Conservation (phyloP, 352 stramenopile genomes). For the Globisporangium solare region DNA sequence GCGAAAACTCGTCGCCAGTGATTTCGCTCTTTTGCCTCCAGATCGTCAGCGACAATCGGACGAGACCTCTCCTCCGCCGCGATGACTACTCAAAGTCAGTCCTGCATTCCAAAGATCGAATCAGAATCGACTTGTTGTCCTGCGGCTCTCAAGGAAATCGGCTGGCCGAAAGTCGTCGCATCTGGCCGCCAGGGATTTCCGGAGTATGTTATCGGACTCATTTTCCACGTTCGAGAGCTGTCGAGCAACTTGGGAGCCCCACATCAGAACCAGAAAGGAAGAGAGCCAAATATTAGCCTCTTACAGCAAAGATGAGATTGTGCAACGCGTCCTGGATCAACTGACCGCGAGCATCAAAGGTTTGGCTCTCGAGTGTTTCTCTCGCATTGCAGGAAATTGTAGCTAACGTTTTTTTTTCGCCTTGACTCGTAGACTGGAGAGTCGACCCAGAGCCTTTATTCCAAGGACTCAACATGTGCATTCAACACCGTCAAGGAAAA, state of each 20-base stretch:
- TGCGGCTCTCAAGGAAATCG: constrained; percentile 30
- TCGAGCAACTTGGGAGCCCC: constrained; percentile 40
- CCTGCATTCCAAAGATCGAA: constrained; percentile 51
- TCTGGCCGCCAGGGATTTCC: constrained; percentile 48
- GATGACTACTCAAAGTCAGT: constrained; percentile 62
- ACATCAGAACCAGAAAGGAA: constrained; percentile 21
- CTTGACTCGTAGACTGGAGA: constrained; percentile 42
- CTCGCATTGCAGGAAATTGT: neutral
- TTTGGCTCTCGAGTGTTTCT: constrained; percentile 1
- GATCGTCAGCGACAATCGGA: neutral
- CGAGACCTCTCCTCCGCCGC: constrained; percentile 30
- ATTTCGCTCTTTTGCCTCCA: neutral
- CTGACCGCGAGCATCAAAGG: constrained; percentile 58
- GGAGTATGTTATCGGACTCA: constrained; percentile 20
- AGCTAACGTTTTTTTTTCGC: neutral
- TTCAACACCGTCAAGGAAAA: constrained; percentile 43
- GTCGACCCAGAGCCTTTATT: constrained; percentile 63
- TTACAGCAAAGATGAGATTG: constrained; percentile 36
- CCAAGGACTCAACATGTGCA: constrained; percentile 59
- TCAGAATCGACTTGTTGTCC: constrained; percentile 32
- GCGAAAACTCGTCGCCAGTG: constrained; percentile 16
- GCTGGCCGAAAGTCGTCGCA: constrained; percentile 36
- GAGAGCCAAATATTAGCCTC: constrained; percentile 21
- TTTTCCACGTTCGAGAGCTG: constrained; percentile 46
- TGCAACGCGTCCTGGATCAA: constrained; percentile 47